Base-by-base conservation (phyloP, 2,329 filamentous ascomycete genomes). In the Nothopassalora personata region DNA sequence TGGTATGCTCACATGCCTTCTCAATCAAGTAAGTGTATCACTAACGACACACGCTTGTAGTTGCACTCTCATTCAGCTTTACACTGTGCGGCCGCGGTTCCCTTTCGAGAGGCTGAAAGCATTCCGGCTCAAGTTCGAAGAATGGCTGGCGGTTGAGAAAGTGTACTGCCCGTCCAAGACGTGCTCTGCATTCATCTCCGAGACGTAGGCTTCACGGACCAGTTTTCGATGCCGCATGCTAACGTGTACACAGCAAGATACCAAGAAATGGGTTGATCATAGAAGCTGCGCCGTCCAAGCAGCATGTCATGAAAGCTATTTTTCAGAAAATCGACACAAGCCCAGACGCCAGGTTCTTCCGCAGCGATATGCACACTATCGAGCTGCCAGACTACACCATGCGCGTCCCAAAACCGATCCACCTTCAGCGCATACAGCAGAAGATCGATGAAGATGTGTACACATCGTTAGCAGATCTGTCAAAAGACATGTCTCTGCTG, bases 101-200 rank as follows among this genome's bases (percentile, higher is more conserved):
- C 70, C 71, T 0, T 13, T 65, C 5, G 69, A 71, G 5, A 74
- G 79, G 54, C 65, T 71, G 1, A 64, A 67, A 11, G 61, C 64
- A 2, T 83, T 75, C 66, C 73, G 75, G 50, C 62, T 64, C 9
- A 80, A 77, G 59, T 76, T 77, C 54, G 79, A 82, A 49, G 79
- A 82, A 65, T 79, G 77, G 73, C 68, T 69, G 36, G 78, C 79
- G 2, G 62, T 68, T 3, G 70, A 77, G 28, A 78, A 77, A 7
- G 65, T 78, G 6, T 83, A 81, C 63, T 83, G 80, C 59, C 79
- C 80, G 4, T 64, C 76, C 8, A 73, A 74, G 9, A 73, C 68
- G 8, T 82, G 80, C 64, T 81, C 80, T 0, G 67, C 73, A 1
- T 82, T 82, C 64, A 78, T 83, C 28, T 67, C 75, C 27, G 66